These are phyloP conservation scores for Quercus agrifolia DNA, from an alignment of 306 rosid species.

Conservation along the genomic window DNA sequence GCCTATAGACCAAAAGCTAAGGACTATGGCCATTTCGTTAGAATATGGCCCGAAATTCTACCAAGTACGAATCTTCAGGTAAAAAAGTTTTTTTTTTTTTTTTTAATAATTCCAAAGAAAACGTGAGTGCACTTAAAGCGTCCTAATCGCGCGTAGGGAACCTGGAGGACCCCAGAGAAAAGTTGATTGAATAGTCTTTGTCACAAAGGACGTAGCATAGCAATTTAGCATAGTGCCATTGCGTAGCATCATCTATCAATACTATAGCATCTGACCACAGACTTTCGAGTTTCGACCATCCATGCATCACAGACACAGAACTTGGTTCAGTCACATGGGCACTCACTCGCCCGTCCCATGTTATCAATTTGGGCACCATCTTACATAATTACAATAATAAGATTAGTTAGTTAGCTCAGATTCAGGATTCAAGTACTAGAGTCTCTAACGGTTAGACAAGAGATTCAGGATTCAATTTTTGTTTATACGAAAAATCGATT, in stretches of 20 bases:
- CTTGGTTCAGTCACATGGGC: background rate
- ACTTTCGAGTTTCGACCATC: background rate
- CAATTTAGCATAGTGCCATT: background rate
- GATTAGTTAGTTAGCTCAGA: too few relatives aligned
- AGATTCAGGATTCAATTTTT: too few relatives aligned
- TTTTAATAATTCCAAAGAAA: too few relatives aligned
- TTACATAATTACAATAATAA: too few relatives aligned
- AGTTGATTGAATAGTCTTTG: background rate
- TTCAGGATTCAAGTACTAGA: too few relatives aligned
- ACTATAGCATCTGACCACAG: background rate
- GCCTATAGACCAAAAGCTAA: background rate
- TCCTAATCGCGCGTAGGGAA: background rate
- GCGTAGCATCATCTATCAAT: background rate
- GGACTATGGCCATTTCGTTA: background rate
- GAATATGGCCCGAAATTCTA: background rate
- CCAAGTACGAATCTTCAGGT: too few relatives aligned
- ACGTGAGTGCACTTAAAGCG: background rate
- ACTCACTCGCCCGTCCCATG: background rate
- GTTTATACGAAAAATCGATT: too few relatives aligned
- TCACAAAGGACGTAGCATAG: background rate
- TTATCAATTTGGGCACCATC: background rate
- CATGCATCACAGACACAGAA: background rate
- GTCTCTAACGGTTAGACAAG: fast-evolving
- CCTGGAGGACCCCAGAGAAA: background rate
- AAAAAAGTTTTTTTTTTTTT: too few relatives aligned